phyloP scores from a whole-genome alignment of 106 monocot genomes.

The Iris macrosiphon region DNA sequence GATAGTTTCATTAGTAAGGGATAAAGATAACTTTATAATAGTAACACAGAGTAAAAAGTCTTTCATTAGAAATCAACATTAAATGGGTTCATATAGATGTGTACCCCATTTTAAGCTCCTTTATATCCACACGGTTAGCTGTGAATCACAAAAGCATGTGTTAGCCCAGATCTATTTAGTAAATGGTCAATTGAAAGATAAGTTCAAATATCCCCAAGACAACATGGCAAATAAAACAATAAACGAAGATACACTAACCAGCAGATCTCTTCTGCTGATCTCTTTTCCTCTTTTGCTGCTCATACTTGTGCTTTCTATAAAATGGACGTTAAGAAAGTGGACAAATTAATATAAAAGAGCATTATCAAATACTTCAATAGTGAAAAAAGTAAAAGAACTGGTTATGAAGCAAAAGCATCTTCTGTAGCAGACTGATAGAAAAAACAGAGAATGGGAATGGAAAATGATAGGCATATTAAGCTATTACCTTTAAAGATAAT shows the following conservation, averaged over 20 bases:
- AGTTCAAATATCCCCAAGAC: background rate
- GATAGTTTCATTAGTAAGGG: too few species aligned
- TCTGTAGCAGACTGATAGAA: too few species aligned
- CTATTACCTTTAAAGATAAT: too few species aligned
- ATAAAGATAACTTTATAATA: too few species aligned
- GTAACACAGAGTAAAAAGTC: too few species aligned
- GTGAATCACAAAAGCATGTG: constrained; percentile 20
- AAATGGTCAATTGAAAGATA: background rate
- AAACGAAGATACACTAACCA: constrained; percentile 46
- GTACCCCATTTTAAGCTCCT: constrained; percentile 98
- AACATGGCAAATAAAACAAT: constrained; percentile 8
- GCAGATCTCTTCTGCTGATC: constrained; percentile 81
- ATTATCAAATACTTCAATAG: too few species aligned
- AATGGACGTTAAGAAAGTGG: too few species aligned
- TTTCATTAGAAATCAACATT: too few species aligned
- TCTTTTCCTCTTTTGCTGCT: constrained; percentile 86
- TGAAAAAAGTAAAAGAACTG: too few species aligned
- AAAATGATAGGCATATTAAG: too few species aligned
- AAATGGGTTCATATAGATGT: background rate
- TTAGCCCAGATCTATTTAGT: constrained; percentile 1
- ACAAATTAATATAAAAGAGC: background rate
- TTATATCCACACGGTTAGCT: constrained; percentile 81
- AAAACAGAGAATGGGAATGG: too few species aligned
- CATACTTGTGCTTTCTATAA: constrained; percentile 85
- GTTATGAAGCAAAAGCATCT: too few species aligned